These are phyloP conservation scores for Colletotrichum abscissum DNA, from an alignment of 2,329 filamentous ascomycete genomes.

Conservation along the genomic window DNA sequence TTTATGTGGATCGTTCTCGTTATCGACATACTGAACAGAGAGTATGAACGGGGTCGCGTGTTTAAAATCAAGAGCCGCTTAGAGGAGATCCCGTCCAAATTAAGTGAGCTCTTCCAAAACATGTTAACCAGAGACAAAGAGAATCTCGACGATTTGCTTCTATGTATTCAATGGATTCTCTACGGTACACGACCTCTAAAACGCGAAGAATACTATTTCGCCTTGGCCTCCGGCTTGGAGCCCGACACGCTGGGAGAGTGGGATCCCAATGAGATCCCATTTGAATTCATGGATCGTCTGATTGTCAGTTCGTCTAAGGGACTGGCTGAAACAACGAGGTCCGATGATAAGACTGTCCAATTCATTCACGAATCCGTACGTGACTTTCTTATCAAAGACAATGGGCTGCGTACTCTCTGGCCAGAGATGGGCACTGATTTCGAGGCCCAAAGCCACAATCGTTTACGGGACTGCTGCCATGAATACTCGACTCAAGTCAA, in stretches of 20 bases:
- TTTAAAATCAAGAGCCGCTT: conserved; percentile 36
- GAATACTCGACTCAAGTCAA: not conserved
- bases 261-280: conserved; percentile 33
- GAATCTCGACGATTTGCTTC: conserved; percentile 50
- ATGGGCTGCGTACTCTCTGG: not conserved
- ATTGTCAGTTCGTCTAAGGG: conserved; percentile 58
- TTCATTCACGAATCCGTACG: conserved; percentile 61
- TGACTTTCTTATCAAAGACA: conserved; percentile 50
- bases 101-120: conserved; percentile 58
- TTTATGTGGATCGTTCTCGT: conserved; percentile 59
- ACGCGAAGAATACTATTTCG: conserved; percentile 50
- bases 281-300: conserved; percentile 40
- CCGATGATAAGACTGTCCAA: conserved; percentile 48
- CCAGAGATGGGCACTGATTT: not conserved
- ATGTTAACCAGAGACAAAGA: conserved; percentile 58
- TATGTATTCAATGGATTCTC: conserved; percentile 62
- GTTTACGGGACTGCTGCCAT: not conserved
- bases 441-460: not conserved
- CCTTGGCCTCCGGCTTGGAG: conserved; percentile 43
- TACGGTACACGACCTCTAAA: conserved; percentile 54
- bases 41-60: conserved; percentile 35
- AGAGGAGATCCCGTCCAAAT: conserved; percentile 43
- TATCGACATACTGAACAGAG: conserved; percentile 33
- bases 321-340: conserved; percentile 52
- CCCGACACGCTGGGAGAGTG: conserved; percentile 38